A percentile compares a stretch with the other conserved stretches of the same genome.
Conservation (phyloP, 2,329 filamentous ascomycete genomes). For the Hansfordia pulvinata region DNA sequence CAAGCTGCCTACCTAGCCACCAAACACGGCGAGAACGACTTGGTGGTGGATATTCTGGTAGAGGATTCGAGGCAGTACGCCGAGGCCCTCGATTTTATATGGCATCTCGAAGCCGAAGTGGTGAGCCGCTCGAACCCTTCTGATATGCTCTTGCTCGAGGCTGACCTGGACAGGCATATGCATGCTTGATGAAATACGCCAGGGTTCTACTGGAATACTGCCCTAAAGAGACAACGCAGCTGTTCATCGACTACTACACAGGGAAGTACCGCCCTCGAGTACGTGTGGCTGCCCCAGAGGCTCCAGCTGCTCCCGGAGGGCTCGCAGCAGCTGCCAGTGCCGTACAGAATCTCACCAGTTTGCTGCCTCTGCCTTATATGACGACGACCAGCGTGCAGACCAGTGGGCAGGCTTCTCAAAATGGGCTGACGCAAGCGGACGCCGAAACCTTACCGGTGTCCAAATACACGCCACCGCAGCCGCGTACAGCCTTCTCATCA, state of each 20-base stretch:
- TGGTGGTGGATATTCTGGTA: conserved; percentile 91
- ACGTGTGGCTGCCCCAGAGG: conserved; percentile 28
- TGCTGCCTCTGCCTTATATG: conserved; percentile 79
- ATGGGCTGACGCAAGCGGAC: conserved; percentile 38
- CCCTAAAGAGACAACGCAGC: conserved; percentile 63
- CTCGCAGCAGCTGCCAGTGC: conserved; percentile 54
- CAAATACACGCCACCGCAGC: conserved; percentile 67
- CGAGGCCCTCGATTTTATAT: conserved; percentile 84
- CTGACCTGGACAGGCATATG: too few species aligned
- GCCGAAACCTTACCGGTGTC: conserved; percentile 34
- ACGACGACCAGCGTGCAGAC: conserved; percentile 45
- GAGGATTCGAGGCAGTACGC: conserved; percentile 87
- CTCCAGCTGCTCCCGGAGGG: conserved; percentile 24
- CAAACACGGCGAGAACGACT: conserved; percentile 83
- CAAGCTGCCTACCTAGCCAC: conserved; percentile 92
- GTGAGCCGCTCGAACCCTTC: conserved; percentile 35
- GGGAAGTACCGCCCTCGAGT: conserved; percentile 66
- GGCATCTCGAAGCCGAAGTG: conserved; percentile 65
- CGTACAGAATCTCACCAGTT: conserved; percentile 72
- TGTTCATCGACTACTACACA: conserved; percentile 94
- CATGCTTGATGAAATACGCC: conserved; percentile 89
- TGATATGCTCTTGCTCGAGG: too few species aligned
- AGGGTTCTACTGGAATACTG: conserved; percentile 82
- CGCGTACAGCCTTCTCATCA: conserved; percentile 82
- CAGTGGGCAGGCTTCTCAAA: conserved; percentile 34